Percentiles rank a stretch among this genome's conserved stretches.
Evolutionary conservation across 352 stramenopile genomes (phyloP).

Genomic region (Peronospora destructor): DNA sequence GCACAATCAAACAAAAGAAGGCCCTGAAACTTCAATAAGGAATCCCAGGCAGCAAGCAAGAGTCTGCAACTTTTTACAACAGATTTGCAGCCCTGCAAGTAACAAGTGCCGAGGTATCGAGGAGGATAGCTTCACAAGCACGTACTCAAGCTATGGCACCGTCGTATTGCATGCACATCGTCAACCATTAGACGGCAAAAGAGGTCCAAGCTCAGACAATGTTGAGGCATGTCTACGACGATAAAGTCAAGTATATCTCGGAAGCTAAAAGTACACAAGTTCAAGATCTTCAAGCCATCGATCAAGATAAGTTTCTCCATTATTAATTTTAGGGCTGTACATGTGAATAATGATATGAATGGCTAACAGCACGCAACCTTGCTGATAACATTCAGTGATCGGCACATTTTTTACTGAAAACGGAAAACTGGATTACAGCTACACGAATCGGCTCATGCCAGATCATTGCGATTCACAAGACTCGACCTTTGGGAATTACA

Average conservation of each 20-base stretch:
- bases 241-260: slow-evolving; percentile 69
- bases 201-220: slow-evolving; percentile 62
- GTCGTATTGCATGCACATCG: slow-evolving; percentile 47
- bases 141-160: slow-evolving; percentile 48
- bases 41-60: slow-evolving; percentile 53
- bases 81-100: slow-evolving; percentile 45
- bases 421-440: too few species aligned
- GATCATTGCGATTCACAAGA: too few species aligned
- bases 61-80: slow-evolving; percentile 44
- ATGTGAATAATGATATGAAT: too few species aligned
- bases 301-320: too few species aligned
- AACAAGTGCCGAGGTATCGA: slow-evolving; percentile 56
- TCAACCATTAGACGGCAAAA: slow-evolving; percentile 61
- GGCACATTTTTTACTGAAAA: too few species aligned
- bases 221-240: slow-evolving; percentile 65
- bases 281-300: too few species aligned
- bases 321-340: too few species aligned
- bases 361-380: too few species aligned
- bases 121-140: slow-evolving; percentile 40
- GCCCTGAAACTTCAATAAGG: slow-evolving; percentile 48
- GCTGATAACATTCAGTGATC: too few species aligned
- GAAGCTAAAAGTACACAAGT: slow-evolving; percentile 64
- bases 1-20: slow-evolving; percentile 34
- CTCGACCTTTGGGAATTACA: too few species aligned
- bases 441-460: background rate